phyloP scores from a whole-genome alignment of 768 basidiomycete species.

The Serpula lacrymans region DNA sequence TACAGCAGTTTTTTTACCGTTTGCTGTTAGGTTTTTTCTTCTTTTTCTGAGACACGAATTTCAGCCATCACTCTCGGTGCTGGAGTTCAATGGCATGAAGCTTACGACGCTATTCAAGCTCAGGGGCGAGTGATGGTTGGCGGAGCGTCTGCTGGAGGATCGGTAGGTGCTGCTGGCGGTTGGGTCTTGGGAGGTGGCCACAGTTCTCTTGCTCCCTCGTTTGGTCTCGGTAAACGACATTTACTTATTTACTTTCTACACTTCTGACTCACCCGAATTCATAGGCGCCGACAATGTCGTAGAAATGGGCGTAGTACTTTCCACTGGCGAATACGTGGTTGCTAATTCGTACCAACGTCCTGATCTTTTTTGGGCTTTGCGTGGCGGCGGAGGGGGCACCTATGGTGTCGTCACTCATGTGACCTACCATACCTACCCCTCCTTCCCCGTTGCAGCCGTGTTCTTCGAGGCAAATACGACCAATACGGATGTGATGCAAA shows the following conservation, averaged over 20 bases:
- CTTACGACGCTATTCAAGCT: constrained; percentile 36
- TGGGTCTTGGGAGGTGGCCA: constrained; percentile 50
- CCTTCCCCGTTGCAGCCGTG: constrained; percentile 28
- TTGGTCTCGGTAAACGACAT: constrained; percentile 37
- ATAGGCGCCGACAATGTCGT: constrained; percentile 46
- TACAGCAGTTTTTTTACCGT: constrained; percentile 3
- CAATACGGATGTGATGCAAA: constrained; percentile 22
- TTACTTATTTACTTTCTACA: not conserved
- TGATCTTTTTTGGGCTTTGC: constrained; percentile 53
- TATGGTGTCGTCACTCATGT: constrained; percentile 46
- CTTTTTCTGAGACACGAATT: constrained; percentile 21
- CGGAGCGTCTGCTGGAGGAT: constrained; percentile 35
- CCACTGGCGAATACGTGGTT: constrained; percentile 36
- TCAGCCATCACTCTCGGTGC: constrained; percentile 33
- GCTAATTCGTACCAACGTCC: constrained; percentile 38
- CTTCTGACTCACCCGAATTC: not conserved
- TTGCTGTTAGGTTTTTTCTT: too few species aligned
- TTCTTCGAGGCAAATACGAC: constrained; percentile 29
- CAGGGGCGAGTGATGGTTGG: constrained; percentile 44
- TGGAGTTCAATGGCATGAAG: constrained; percentile 45
- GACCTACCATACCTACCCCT: constrained; percentile 42
- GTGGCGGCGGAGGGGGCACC: constrained; percentile 50
- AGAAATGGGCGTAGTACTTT: constrained; percentile 42
- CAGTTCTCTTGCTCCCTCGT: constrained; percentile 33
- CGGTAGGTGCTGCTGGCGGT: constrained; percentile 46